Evolutionary conservation across 768 basidiomycete genomes (phyloP).

Genomic region (Rhodosporidiobolus odoratus): DNA sequence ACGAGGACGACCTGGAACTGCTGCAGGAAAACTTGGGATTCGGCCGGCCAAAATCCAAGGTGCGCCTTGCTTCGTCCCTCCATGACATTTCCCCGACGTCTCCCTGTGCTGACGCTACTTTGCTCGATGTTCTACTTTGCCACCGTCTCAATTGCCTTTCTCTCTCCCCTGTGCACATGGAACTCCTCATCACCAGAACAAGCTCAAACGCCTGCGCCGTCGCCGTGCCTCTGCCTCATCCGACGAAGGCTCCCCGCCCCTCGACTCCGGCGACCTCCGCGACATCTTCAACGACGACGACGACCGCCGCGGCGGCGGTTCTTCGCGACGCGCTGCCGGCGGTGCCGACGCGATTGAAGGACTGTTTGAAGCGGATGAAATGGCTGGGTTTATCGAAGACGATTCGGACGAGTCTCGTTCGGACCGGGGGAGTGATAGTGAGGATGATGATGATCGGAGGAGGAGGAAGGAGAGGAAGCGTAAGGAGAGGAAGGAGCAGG

Average conservation of each 20-base stretch:
- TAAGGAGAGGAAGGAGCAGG: constrained; percentile 52
- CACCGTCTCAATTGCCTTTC: too few relatives aligned
- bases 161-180: neutral
- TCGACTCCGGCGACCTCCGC: constrained; percentile 52
- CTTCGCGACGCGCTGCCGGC: constrained; percentile 51
- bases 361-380: constrained; percentile 84
- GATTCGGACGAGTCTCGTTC: constrained; percentile 56
- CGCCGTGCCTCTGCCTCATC: constrained; percentile 58
- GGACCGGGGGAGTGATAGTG: constrained; percentile 48
- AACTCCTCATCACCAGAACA: constrained; percentile 49
- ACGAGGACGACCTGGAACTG: constrained; percentile 81
- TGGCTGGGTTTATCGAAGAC: constrained; percentile 64
- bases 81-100: neutral
- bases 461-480: constrained; percentile 53
- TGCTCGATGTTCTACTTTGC: too few relatives aligned
- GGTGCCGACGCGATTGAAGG: constrained; percentile 49
- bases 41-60: constrained; percentile 17
- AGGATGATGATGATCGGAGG: constrained; percentile 59
- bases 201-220: constrained; percentile 69
- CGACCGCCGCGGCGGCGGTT: constrained; percentile 30
- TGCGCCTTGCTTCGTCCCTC: constrained; percentile 4
- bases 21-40: constrained; percentile 78
- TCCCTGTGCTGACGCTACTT: neutral
- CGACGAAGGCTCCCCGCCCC: constrained; percentile 54
- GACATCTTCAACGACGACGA: constrained; percentile 85